Evolutionary conservation across 73 alveolate species (phyloP), one percentile per base, ranked within the genome.

Genomic region (Paraurostyla sp.): DNA sequence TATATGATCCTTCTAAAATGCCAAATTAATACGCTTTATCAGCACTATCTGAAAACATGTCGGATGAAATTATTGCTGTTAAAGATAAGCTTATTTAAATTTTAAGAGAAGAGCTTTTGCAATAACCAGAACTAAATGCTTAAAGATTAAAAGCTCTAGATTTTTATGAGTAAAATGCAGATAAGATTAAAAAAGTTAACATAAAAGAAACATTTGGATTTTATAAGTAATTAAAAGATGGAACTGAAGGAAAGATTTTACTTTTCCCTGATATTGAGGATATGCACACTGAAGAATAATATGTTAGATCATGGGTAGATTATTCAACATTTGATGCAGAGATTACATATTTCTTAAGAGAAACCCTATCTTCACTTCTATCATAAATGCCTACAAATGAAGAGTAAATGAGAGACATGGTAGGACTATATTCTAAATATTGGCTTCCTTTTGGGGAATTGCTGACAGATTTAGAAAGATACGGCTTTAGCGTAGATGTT

Each of bases 301-400:
- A 81, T 43, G 68, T 95, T 4, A 49, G 48, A 16, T 80, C 76
- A 29, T 96, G 99, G 98, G 92, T 96, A 18, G 94, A 95, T 30
- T 96, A 96, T 75, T 86, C 99, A 4, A 69, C 95, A 57, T 92
- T 93, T 80, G 99, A 96, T 93, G 98, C 99, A 9, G 99, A 94
- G 63, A 86, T 93, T 29, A 92, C 96, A n/a, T 94, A 56, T 60
- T 93, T 85, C 84, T 80, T 93, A 20, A 49, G 93, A 36, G 95
- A 93, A 69, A 76, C 94, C 23, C 84, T 93, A 20, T 41, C 82
- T 16, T 13, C 50, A 4, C 69, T 85, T 20, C 75, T 93, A 46
- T 9, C 68, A 38, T 23, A 57, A 18, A 40, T 80, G 25, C 32
- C 38, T 1, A 62, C 88, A 13, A 78, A 87, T 2, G 93, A 84